Percentiles rank a stretch among this genome's conserved stretches.
These are phyloP conservation scores for Cryptosporidium muris DNA, from an alignment of 169 alveolate genomes.

Conservation along the genomic window DNA sequence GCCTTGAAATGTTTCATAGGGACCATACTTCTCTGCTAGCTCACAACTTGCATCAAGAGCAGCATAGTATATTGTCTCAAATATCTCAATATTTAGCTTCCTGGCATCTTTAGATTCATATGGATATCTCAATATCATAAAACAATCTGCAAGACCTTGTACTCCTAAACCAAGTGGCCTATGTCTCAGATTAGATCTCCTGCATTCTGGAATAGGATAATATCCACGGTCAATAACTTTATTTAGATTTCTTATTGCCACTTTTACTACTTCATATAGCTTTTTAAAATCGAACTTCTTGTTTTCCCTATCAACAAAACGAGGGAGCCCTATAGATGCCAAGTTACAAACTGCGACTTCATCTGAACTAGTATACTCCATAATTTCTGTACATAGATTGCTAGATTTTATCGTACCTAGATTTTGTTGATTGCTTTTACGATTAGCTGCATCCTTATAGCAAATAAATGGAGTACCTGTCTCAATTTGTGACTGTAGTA, in stretches of 20 bases:
- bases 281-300: conserved; percentile 81
- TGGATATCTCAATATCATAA: conserved; percentile 92
- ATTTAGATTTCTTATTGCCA: conserved; percentile 93
- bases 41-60: conserved; percentile 93
- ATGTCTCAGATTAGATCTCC: conserved; percentile 92
- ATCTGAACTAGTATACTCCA: conserved; percentile 95
- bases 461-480: conserved; percentile 99
- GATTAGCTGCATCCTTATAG: conserved; percentile 95
- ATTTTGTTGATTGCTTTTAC: conserved; percentile 95
- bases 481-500: conserved; percentile 95
- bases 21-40: conserved; percentile 91
- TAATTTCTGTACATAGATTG: conserved; percentile 96
- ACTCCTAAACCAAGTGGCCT: conserved; percentile 99
- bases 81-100: conserved; percentile 90
- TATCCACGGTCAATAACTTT: conserved; percentile 94
- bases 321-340: conserved; percentile 94
- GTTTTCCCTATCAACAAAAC: conserved; percentile 78
- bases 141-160: conserved; percentile 98
- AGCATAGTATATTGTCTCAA: conserved; percentile 97
- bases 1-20: conserved; percentile 94
- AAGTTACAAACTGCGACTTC: conserved; percentile 99
- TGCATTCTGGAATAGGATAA: conserved; percentile 95
- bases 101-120: conserved; percentile 94
- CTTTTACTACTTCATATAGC: conserved; percentile 86
- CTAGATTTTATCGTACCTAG: conserved; percentile 96